Percentiles rank a stretch among this genome's conserved stretches.
Evolutionary conservation across 768 basidiomycete genomes (phyloP).

Genomic region (Suillus subalutaceus): DNA sequence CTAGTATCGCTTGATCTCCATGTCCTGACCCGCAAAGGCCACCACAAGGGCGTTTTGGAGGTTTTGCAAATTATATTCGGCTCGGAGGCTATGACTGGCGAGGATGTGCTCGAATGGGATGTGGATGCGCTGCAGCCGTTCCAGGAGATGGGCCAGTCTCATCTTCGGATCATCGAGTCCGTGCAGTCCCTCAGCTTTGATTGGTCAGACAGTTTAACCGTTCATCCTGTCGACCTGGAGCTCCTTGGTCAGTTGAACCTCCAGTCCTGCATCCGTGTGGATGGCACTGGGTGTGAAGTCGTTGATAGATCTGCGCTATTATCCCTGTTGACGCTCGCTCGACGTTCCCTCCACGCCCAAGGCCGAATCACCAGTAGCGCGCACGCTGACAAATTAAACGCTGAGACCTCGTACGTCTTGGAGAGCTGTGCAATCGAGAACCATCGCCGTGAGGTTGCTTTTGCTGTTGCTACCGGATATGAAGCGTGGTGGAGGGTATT

Average conservation of each 20-base stretch:
- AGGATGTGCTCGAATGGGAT: constrained; percentile 39
- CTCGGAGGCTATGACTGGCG: constrained; percentile 53
- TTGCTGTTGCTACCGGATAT: constrained; percentile 71
- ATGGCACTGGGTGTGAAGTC: constrained; percentile 77
- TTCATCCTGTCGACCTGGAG: constrained; percentile 59
- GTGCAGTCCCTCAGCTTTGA: constrained; percentile 86
- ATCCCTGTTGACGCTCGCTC: constrained; percentile 64
- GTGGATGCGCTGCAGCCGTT: constrained; percentile 60
- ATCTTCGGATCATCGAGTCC: constrained; percentile 85
- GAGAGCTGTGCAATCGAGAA: constrained; percentile 89
- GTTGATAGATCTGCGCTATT: constrained; percentile 76
- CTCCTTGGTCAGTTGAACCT: constrained; percentile 71
- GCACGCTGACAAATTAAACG: constrained; percentile 65
- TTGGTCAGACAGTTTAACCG: constrained; percentile 78
- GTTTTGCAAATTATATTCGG: constrained; percentile 84
- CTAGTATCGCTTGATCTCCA: constrained; percentile 88
- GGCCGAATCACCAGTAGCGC: constrained; percentile 64
- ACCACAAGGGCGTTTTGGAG: constrained; percentile 70
- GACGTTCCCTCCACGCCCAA: constrained; percentile 64
- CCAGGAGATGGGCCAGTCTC: constrained; percentile 77
- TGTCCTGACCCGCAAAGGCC: constrained; percentile 77
- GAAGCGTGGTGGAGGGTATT: constrained; percentile 85
- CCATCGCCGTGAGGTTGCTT: constrained; percentile 77
- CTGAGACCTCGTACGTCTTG: constrained; percentile 76
- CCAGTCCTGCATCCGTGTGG: constrained; percentile 66